phyloP scores from a whole-genome alignment of 2,329 filamentous ascomycete species.

The Neonectria punicea region DNA sequence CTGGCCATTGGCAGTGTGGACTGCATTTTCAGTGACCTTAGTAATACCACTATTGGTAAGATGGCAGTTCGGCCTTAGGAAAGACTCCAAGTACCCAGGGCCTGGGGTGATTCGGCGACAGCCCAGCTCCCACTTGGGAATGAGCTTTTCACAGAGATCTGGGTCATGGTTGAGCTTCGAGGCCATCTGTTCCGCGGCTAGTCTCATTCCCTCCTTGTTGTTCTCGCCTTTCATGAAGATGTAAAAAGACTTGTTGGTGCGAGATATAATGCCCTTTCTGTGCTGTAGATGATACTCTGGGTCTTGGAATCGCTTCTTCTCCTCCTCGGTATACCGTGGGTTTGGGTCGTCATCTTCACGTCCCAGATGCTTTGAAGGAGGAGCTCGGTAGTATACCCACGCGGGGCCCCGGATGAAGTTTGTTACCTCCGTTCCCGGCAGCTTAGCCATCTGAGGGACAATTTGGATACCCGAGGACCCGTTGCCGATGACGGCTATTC shows the following conservation, averaged over 20 bases:
- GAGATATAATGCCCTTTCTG: conserved; percentile 50
- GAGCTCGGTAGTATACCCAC: conserved; percentile 50
- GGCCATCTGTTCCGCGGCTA: conserved; percentile 38
- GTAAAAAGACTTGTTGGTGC: conserved; percentile 51
- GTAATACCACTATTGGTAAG: conserved; percentile 36
- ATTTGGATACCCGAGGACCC: conserved; percentile 38
- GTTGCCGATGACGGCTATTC: conserved; percentile 37
- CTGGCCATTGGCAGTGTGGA: conserved; percentile 34
- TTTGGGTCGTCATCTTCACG: conserved; percentile 45
- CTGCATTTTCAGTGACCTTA: conserved; percentile 29
- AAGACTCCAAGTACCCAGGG: conserved; percentile 35
- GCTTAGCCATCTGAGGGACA: conserved; percentile 39
- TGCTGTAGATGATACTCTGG: conserved; percentile 63
- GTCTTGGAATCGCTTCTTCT: conserved; percentile 61
- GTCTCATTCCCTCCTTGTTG: conserved; percentile 34
- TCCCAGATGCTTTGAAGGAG: conserved; percentile 45
- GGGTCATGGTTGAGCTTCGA: conserved; percentile 36
- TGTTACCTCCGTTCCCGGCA: conserved; percentile 44
- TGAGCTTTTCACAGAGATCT: conserved; percentile 32
- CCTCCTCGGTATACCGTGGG: conserved; percentile 46
- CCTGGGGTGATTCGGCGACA: conserved; percentile 36
- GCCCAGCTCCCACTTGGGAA: conserved; percentile 37
- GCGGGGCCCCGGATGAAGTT: conserved; percentile 49
- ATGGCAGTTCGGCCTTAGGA: conserved; percentile 34
- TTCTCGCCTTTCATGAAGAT: conserved; percentile 39